Base-by-base conservation (phyloP, 2,329 filamentous ascomycete species). In the Colletotrichum sp. region DNA sequence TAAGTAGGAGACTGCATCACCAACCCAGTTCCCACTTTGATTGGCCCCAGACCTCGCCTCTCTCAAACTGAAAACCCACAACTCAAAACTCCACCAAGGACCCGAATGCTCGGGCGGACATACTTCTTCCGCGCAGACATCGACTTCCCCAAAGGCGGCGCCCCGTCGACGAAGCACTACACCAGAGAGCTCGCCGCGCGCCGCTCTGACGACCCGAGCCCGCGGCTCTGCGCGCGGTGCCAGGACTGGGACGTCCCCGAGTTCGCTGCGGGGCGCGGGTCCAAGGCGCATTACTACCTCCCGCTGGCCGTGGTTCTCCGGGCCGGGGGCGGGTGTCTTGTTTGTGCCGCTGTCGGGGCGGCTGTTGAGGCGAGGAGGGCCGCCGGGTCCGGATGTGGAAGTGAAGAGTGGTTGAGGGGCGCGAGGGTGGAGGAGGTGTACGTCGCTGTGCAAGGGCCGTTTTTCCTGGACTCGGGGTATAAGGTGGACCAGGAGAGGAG, bases 161-260 rank as follows among this genome's bases (percentile, higher is more conserved):
- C 36, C 4, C 68, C 66, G 15, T 15, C 39, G 6, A 44, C 44
- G 3, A 64, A 57, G 15, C 65, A 52, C n/a, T 39, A 63, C 44
- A 48, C 32, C 30, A 28, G 19, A 28, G 39, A 70, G n/a, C 11
- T 70, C 32, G 44, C 22, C 30, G 32, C 34, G 4, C 71, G 57
- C 16, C 25, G 30, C 16, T 28, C 44, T 11, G 28, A 22, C 7
- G 7, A 68, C 6, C 57, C 71, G 30, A 73, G 19, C 57, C 64
- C 71, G 19, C 36, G 22, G 55, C 71, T 73, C 55, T 73, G 71
- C 36, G 64, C 13, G 36, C 65, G 64, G 28, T 73, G 71, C 71
- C 71, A 61, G 30, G 64, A 73, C 25, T 73, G 71, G 71, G 55
- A 73, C 64, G 57, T 73, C 16, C 71, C 65, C 27, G 65, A 68